phyloP scores from a whole-genome alignment of 2,329 filamentous ascomycete genomes.

The Diplocarpon rosae region DNA sequence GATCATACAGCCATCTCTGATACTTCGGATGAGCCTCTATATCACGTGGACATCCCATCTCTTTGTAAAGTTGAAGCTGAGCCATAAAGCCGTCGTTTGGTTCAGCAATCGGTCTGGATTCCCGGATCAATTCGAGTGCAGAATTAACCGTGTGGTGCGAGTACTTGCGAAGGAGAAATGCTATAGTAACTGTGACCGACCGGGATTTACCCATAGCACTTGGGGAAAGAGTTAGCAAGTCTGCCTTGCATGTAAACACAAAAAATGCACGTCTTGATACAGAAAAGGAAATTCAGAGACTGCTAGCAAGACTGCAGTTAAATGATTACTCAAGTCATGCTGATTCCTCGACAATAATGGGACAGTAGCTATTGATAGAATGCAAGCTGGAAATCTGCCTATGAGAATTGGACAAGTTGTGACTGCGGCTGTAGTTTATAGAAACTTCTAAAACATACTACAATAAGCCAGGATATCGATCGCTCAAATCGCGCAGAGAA shows the following conservation, averaged over 20 bases:
- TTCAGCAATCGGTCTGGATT: slow-evolving; percentile 66
- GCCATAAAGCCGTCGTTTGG: slow-evolving; percentile 88
- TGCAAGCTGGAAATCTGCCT: background rate
- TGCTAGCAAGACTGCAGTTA: too few species aligned
- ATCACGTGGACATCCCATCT: slow-evolving; percentile 68
- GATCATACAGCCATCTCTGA: slow-evolving; percentile 63
- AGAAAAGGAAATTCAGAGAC: too few species aligned
- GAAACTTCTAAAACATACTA: background rate
- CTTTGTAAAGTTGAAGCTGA: slow-evolving; percentile 77
- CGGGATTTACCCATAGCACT: slow-evolving; percentile 96
- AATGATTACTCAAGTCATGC: too few species aligned
- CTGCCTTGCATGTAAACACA: slow-evolving; percentile 2
- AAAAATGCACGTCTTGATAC: background rate
- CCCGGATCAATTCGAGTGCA: slow-evolving; percentile 59
- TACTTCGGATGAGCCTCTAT: slow-evolving; percentile 64
- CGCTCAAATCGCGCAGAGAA: background rate
- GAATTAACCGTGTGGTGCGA: slow-evolving; percentile 35
- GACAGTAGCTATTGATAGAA: too few species aligned
- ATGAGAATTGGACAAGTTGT: too few species aligned
- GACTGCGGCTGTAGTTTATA: too few species aligned
- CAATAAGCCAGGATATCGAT: background rate
- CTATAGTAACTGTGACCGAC: slow-evolving; percentile 72
- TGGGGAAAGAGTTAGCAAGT: slow-evolving; percentile 15
- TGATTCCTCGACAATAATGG: too few species aligned
- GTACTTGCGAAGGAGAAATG: slow-evolving; percentile 68